These are phyloP conservation scores for Nicotiana benthamiana DNA, from an alignment of 257 asterid genomes.

Conservation along the genomic window DNA sequence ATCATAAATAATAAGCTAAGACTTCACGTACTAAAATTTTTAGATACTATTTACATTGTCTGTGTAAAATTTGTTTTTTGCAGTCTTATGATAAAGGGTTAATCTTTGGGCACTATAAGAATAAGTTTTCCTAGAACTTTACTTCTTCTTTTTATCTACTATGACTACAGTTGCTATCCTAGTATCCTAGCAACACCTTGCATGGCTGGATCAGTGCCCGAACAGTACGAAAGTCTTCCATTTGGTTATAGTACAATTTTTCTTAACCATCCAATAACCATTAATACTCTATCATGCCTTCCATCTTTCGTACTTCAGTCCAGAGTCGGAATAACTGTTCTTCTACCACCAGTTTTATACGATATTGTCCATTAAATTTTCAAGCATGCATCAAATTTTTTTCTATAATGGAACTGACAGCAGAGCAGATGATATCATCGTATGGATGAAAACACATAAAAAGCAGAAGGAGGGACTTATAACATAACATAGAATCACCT, in stretches of 20 bases:
- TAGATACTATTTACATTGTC: background rate
- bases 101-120: background rate
- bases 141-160: background rate
- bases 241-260: background rate
- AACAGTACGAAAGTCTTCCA: background rate
- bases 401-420: background rate
- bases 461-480: background rate
- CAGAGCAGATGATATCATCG: background rate
- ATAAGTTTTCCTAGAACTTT: background rate
- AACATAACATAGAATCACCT: slow-evolving; percentile 32
- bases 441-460: background rate
- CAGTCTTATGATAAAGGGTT: background rate
- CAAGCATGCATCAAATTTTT: background rate
- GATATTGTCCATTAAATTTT: background rate
- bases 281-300: background rate
- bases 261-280: background rate
- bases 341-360: background rate
- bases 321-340: background rate
- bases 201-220: background rate
- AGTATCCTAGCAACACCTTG: background rate
- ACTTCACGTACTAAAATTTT: background rate
- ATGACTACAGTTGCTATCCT: background rate
- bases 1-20: background rate
- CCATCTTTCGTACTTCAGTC: background rate
- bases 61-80: background rate